Evolutionary conservation across 768 basidiomycete genomes (phyloP).

Genomic region (Rhizopogon vulgaris): DNA sequence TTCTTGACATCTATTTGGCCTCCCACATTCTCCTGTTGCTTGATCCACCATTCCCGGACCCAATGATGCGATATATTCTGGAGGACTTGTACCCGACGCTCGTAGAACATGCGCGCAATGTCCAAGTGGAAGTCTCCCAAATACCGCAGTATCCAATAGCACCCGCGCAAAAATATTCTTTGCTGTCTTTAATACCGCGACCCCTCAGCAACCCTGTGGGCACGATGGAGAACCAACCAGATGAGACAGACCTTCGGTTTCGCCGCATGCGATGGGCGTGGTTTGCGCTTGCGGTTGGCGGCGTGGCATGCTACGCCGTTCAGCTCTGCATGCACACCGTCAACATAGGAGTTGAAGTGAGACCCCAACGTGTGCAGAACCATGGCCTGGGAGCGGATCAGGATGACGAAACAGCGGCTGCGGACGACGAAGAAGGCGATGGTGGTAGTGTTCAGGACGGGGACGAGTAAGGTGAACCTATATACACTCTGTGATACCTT

Average conservation of each 20-base stretch:
- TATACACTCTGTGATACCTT: not conserved
- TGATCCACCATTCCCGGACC: conserved; percentile 56
- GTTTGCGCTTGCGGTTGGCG: conserved; percentile 38
- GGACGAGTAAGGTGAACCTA: conserved; percentile 7
- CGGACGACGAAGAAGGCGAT: not conserved
- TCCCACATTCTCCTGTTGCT: conserved; percentile 60
- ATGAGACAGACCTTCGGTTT: conserved; percentile 40
- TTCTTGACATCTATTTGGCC: conserved; percentile 61
- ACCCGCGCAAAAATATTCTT: conserved; percentile 20
- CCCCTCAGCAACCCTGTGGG: conserved; percentile 13
- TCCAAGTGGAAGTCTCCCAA: conserved; percentile 31
- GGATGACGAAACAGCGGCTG: not conserved
- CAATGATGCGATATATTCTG: conserved; percentile 49
- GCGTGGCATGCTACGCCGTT: conserved; percentile 34
- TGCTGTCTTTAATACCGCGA: conserved; percentile 35
- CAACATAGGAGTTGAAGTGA: not conserved
- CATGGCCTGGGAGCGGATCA: not conserved
- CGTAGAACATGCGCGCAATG: conserved; percentile 48
- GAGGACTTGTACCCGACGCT: conserved; percentile 51
- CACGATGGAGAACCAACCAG: conserved; percentile 11
- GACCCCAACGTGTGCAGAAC: not conserved
- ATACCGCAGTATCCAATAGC: conserved; percentile 17
- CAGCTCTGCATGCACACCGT: conserved; percentile 1
- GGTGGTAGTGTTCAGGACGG: conserved; percentile 4
- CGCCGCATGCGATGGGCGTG: conserved; percentile 50